phyloP scores from a whole-genome alignment of 225 moss, liverwort and hornwort species.

The Bryum argenteum region DNA sequence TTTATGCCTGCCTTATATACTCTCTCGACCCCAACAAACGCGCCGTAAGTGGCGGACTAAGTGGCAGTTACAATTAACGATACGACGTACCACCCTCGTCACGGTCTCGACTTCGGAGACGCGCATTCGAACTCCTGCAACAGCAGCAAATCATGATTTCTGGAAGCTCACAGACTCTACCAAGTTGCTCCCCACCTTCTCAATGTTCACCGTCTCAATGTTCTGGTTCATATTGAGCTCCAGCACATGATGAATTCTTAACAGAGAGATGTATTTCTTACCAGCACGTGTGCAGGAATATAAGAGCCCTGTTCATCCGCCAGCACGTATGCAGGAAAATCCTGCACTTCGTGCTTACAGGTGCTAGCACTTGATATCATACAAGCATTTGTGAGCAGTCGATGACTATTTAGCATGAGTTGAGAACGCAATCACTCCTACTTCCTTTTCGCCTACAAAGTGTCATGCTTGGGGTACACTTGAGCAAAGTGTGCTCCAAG shows the following conservation, averaged over 20 bases:
- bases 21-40: too few relatives aligned
- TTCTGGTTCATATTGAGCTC: not conserved
- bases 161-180: not conserved
- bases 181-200: conserved; percentile 3
- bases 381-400: conserved; percentile 20
- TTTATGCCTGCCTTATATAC: too few relatives aligned
- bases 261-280: conserved; percentile 21
- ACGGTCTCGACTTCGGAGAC: too few relatives aligned
- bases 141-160: not conserved
- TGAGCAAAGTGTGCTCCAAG: conserved; percentile 95
- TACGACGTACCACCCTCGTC: too few relatives aligned
- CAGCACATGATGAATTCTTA: not conserved
- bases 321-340: conserved; percentile 17
- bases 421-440: conserved; percentile 4
- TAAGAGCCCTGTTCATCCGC: conserved; percentile 23
- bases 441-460: conserved; percentile 42
- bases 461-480: conserved; percentile 74
- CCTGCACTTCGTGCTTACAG: conserved; percentile 8
- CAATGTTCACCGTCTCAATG: too few relatives aligned
- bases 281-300: conserved; percentile 5
- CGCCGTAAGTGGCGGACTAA: too few relatives aligned
- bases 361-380: conserved; percentile 19
- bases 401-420: conserved; percentile 7
- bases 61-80: too few relatives aligned
- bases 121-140: too few relatives aligned